Percentiles rank a stretch among this genome's conserved stretches.
Evolutionary conservation across 2,329 filamentous ascomycete species (phyloP).

Genomic region (Ascochyta lentis): DNA sequence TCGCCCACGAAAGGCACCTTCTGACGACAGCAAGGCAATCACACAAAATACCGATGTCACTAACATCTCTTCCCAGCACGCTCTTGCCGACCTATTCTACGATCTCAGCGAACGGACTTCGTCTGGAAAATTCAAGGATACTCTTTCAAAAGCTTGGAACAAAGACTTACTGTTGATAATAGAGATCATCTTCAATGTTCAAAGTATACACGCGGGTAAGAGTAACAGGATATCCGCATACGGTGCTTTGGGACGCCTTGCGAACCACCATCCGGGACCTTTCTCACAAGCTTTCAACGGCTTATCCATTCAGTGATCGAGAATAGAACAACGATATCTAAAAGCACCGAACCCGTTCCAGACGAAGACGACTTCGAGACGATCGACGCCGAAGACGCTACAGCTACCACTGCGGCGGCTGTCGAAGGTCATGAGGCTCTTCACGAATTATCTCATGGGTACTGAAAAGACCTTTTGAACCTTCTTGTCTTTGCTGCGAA

Average conservation of each 20-base stretch:
- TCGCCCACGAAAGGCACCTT: slow-evolving; percentile 26
- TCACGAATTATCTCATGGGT: too few species aligned
- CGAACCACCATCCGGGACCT: background rate
- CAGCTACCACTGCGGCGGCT: background rate
- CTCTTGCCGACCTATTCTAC: slow-evolving; percentile 62
- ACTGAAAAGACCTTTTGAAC: background rate
- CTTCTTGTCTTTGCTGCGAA: slow-evolving; percentile 5
- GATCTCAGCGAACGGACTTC: slow-evolving; percentile 56
- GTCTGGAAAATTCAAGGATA: slow-evolving; percentile 46
- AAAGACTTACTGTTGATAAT: slow-evolving; percentile 50
- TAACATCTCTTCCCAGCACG: slow-evolving; percentile 52
- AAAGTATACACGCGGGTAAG: slow-evolving; percentile 68
- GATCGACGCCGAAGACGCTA: background rate
- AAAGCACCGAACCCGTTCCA: background rate
- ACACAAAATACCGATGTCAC: slow-evolving; percentile 62
- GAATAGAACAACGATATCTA: background rate
- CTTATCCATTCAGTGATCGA: background rate
- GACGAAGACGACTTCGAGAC: background rate
- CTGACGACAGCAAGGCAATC: slow-evolving; percentile 55
- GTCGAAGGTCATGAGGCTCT: background rate
- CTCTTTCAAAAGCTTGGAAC: slow-evolving; percentile 60
- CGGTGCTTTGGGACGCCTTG: background rate
- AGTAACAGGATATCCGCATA: slow-evolving; percentile 49
- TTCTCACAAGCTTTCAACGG: background rate
- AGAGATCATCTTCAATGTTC: slow-evolving; percentile 45